Percentiles rank a stretch among this genome's conserved stretches.
phyloP scores from a whole-genome alignment of 2,329 filamentous ascomycete species.

The Rhynchosporium graminicola region DNA sequence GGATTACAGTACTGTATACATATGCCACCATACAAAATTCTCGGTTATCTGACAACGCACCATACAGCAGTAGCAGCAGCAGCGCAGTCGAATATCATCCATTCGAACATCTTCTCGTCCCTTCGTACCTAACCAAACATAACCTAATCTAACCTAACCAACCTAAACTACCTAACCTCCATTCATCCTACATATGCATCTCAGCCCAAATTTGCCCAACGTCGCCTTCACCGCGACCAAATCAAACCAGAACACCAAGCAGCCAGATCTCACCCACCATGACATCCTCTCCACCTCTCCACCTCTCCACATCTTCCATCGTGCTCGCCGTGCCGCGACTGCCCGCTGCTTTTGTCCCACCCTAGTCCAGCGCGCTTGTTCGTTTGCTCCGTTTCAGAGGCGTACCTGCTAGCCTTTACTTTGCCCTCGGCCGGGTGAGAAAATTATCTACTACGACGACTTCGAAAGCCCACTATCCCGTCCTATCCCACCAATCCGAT shows the following conservation, averaged over 20 bases:
- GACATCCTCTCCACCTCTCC: constrained; percentile 13
- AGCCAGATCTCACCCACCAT: constrained; percentile 19
- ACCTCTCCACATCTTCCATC: too few species aligned
- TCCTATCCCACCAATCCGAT: constrained; percentile 35
- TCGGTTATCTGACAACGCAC: constrained; percentile 10
- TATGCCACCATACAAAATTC: constrained; percentile 4
- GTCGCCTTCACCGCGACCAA: constrained; percentile 2
- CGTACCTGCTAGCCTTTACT: not conserved
- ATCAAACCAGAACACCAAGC: constrained; percentile 1
- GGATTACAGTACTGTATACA: not conserved
- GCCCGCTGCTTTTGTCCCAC: constrained; percentile 33
- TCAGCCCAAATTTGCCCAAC: constrained; percentile 25
- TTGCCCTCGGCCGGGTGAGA: constrained; percentile 13
- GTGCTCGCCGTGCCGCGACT: constrained; percentile 18
- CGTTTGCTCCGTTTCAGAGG: constrained; percentile 35
- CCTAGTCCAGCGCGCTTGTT: constrained; percentile 46
- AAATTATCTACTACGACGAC: constrained; percentile 23
- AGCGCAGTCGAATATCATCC: constrained; percentile 2
- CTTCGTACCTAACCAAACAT: not conserved
- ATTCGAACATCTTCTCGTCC: not conserved
- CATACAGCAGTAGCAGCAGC: not conserved
- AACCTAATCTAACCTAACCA: not conserved
- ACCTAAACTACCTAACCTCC: not conserved
- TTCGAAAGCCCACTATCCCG: constrained; percentile 18
- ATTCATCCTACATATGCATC: constrained; percentile 30